These are phyloP conservation scores for Solanum dulcamara DNA, from an alignment of 257 asterid genomes.

Conservation along the genomic window DNA sequence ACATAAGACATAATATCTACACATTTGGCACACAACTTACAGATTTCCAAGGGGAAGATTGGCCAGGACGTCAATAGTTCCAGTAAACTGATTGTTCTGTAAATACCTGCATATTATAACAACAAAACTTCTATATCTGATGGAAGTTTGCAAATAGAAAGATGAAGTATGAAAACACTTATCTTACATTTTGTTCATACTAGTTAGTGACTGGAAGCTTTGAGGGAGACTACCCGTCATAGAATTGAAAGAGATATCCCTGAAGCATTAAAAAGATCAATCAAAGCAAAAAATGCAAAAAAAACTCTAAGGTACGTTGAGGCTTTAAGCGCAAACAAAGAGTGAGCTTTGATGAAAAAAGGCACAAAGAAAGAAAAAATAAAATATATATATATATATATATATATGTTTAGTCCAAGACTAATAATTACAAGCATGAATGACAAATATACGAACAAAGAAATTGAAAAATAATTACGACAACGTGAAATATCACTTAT, in stretches of 20 bases:
- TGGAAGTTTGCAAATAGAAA: background rate
- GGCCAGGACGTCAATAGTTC: constrained; percentile 80
- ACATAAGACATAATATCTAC: background rate
- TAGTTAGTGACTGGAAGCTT: constrained; percentile 45
- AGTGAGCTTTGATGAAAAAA: background rate
- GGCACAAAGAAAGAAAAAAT: background rate
- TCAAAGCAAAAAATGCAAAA: background rate
- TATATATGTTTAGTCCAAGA: background rate
- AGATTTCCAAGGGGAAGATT: constrained; percentile 67
- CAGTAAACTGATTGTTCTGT: constrained; percentile 90
- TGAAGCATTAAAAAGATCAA: constrained; percentile 20
- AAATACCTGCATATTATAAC: constrained; percentile 48
- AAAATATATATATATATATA: too few relatives aligned
- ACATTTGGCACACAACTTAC: constrained; percentile 30
- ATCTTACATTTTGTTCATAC: constrained; percentile 60
- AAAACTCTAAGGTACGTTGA: background rate
- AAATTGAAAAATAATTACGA: background rate
- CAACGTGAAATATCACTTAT: background rate
- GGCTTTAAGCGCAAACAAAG: background rate
- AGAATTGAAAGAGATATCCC: constrained; percentile 78
- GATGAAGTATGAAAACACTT: background rate
- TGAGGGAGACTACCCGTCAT: constrained; percentile 76
- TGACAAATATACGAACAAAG: background rate
- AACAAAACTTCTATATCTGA: background rate
- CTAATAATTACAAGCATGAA: background rate